These are phyloP conservation scores for Lentinula novae-zelandiae DNA, from an alignment of 1,284 basidiomycete species.

Conservation along the genomic window DNA sequence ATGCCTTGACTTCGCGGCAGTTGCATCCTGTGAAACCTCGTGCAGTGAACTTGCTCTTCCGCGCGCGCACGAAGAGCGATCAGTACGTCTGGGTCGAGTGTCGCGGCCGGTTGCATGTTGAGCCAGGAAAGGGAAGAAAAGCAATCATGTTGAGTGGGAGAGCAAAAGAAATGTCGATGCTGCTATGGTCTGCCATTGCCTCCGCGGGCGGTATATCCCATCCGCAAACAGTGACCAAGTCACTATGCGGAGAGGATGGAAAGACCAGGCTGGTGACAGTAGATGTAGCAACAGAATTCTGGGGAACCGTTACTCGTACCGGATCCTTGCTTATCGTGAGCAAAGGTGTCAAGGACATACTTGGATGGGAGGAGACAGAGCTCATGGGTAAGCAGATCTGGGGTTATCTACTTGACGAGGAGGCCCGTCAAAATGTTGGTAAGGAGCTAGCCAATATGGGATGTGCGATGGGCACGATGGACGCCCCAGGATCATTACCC, in stretches of 20 bases:
- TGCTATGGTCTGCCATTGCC: conserved; percentile 59
- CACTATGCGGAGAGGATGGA: conserved; percentile 14
- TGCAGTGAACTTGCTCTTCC: conserved; percentile 56
- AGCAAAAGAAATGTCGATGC: conserved; percentile 58
- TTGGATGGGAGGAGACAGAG: conserved; percentile 69
- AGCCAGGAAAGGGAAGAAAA: conserved; percentile 88
- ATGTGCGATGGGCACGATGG: conserved; percentile 15
- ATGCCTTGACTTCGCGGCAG: neutral
- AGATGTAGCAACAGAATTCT: conserved; percentile 40
- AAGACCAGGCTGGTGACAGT: neutral
- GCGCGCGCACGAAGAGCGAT: conserved; percentile 63
- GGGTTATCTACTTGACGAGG: conserved; percentile 40
- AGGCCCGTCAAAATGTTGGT: conserved; percentile 13
- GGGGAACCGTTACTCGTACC: conserved; percentile 50
- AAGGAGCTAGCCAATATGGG: conserved; percentile 24
- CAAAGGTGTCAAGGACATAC: conserved; percentile 44
- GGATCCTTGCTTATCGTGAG: conserved; percentile 54
- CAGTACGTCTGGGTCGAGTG: conserved; percentile 85
- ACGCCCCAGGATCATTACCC: conserved; percentile 19
- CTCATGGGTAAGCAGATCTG: conserved; percentile 63
- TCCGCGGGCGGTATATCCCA: conserved; percentile 42
- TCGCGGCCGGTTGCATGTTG: conserved; percentile 80
- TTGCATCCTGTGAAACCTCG: conserved; percentile 7
- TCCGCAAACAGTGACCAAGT: conserved; percentile 8
- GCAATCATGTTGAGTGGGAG: conserved; percentile 83